Evolutionary conservation across 2,329 filamentous ascomycete species (phyloP).

Genomic region (Curvularia verruculosa): DNA sequence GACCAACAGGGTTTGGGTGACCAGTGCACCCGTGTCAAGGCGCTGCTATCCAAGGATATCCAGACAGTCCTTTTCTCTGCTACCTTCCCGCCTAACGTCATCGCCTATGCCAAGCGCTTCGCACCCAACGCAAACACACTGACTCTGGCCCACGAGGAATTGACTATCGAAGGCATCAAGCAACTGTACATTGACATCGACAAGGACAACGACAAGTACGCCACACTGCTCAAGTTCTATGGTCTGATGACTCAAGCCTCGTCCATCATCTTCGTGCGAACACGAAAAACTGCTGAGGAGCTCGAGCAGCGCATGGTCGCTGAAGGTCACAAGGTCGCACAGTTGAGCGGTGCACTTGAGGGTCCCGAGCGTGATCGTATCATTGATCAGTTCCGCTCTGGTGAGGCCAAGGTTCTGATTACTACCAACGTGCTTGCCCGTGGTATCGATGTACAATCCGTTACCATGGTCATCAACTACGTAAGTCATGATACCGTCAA

Average conservation of each 20-base stretch:
- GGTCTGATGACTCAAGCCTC: constrained; percentile 95
- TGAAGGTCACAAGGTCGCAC: constrained; percentile 91
- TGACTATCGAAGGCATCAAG: constrained; percentile 96
- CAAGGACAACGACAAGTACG: constrained; percentile 81
- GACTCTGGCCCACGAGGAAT: constrained; percentile 84
- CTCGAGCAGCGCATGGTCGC: constrained; percentile 85
- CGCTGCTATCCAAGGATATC: constrained; percentile 71
- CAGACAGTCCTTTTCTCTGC: constrained; percentile 96
- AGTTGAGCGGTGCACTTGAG: constrained; percentile 86
- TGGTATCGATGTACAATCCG: constrained; percentile 89
- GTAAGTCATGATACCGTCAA: constrained; percentile 43
- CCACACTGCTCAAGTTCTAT: constrained; percentile 88
- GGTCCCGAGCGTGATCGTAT: constrained; percentile 81
- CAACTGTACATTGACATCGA: constrained; percentile 97
- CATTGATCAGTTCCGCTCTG: constrained; percentile 83
- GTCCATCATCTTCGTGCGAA: constrained; percentile 98
- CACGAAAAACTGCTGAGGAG: constrained; percentile 80
- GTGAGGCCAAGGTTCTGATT: constrained; percentile 92
- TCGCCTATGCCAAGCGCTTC: constrained; percentile 81
- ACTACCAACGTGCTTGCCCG: constrained; percentile 96
- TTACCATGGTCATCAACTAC: constrained; percentile 99
- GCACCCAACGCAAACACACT: constrained; percentile 86
- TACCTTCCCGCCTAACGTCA: constrained; percentile 86
- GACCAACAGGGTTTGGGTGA: constrained; percentile 95
- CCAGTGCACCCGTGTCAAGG: constrained; percentile 89